Conservation (phyloP, 2,329 filamentous ascomycete genomes). For the Penicillium verrucosum region DNA sequence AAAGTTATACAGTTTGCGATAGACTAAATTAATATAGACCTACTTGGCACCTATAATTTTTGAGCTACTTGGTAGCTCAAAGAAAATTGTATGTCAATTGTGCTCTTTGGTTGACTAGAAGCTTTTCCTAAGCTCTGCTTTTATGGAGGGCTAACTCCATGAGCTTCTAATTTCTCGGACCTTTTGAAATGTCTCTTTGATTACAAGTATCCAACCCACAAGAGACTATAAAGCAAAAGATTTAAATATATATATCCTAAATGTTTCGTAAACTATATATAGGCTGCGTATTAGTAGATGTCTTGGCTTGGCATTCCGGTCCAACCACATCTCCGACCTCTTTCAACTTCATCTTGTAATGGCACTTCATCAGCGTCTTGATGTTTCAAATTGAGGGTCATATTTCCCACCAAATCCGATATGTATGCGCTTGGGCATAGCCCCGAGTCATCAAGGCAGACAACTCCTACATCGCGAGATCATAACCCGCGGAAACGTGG, state of each 20-base stretch:
- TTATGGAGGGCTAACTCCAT: neutral
- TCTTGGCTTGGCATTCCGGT: conserved; percentile 7
- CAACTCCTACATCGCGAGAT: conserved; percentile 28
- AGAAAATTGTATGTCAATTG: neutral
- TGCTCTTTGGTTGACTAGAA: neutral
- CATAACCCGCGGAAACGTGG: conserved; percentile 46
- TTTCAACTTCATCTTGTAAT: neutral
- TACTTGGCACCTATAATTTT: neutral
- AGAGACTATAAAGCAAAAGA: neutral
- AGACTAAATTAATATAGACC: neutral
- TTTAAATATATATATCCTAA: neutral
- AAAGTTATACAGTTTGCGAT: neutral
- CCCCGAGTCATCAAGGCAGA: conserved; percentile 20
- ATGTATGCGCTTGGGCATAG: conserved; percentile 20
- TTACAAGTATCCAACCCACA: neutral
- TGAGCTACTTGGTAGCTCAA: too few relatives aligned
- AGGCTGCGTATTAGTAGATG: neutral
- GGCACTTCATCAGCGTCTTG: neutral
- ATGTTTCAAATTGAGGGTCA: neutral
- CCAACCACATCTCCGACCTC: conserved; percentile 2
- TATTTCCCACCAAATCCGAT: neutral
- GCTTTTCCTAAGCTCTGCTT: neutral
- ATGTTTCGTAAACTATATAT: neutral
- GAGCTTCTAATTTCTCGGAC: neutral
- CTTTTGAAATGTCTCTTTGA: neutral